Percentiles rank a stretch among this genome's conserved stretches.
Conservation (phyloP, 441 rosid genomes). For the Erysimum cheiri region DNA sequence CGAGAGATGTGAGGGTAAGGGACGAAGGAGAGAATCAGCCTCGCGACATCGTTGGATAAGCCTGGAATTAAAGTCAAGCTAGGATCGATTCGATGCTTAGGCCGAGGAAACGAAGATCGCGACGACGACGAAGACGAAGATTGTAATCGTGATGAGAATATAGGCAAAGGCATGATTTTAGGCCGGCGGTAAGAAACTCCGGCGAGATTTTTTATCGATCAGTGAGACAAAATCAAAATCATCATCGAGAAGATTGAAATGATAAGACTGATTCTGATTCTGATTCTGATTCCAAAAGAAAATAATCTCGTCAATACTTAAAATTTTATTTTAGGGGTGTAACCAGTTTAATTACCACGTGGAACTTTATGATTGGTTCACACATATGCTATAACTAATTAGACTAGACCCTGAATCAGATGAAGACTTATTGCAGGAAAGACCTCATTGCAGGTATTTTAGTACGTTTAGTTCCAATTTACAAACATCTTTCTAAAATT, state of each 20-base stretch:
- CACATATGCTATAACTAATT: too few species aligned
- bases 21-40: conserved; percentile 61
- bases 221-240: conserved; percentile 29
- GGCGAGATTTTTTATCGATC: conserved; percentile 23
- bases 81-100: conserved; percentile 46
- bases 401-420: too few species aligned
- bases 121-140: conserved; percentile 34
- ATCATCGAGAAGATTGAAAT: not conserved
- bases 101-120: conserved; percentile 42
- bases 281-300: not conserved
- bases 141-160: conserved; percentile 38
- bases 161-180: conserved; percentile 35
- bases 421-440: too few species aligned
- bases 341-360: too few species aligned
- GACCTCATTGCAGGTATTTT: too few species aligned
- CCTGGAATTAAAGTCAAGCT: conserved; percentile 65
- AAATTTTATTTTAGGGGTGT: too few species aligned
- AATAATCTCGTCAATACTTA: too few species aligned
- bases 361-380: too few species aligned
- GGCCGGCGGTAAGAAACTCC: conserved; percentile 8
- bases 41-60: conserved; percentile 73
- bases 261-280: not conserved
- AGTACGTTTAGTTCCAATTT: too few species aligned
- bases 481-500: too few species aligned
- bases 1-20: conserved; percentile 83